Percentiles rank a stretch among this genome's conserved stretches.
These are phyloP conservation scores for Panicum miliaceum DNA, from an alignment of 176 grass and related monocot species.

Conservation along the genomic window DNA sequence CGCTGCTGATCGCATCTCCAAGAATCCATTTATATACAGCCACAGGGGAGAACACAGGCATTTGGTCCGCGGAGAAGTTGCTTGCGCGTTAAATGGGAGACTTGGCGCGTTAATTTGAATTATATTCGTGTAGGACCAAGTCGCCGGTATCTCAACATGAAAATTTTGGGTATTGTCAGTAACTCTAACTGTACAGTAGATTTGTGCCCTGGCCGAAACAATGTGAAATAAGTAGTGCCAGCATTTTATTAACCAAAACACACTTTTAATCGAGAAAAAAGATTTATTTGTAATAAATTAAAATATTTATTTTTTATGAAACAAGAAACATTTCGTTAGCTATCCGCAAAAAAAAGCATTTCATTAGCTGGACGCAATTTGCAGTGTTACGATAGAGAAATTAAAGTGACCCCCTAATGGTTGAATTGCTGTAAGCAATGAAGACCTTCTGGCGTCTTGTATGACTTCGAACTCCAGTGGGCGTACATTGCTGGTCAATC, in stretches of 20 bases:
- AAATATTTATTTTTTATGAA: neutral
- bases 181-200: neutral
- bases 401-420: neutral
- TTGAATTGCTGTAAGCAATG: constrained; percentile 15
- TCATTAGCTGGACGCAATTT: neutral
- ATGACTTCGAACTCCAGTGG: constrained; percentile 27
- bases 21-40: constrained; percentile 24
- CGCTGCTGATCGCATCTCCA: neutral
- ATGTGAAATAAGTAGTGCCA: neutral
- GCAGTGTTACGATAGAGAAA: neutral
- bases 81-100: constrained; percentile 29
- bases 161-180: neutral
- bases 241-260: neutral
- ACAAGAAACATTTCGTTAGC: neutral
- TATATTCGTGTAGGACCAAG: neutral
- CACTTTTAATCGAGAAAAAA: neutral
- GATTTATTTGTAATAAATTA: neutral
- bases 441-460: constrained; percentile 20
- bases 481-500: constrained; percentile 5
- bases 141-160: neutral
- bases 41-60: neutral
- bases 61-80: constrained; percentile 18
- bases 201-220: neutral
- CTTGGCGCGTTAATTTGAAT: constrained; percentile 34
- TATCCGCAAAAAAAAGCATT: neutral